Conservation (phyloP, 2,329 filamentous ascomycete species). For the Aureobasidium musti region DNA sequence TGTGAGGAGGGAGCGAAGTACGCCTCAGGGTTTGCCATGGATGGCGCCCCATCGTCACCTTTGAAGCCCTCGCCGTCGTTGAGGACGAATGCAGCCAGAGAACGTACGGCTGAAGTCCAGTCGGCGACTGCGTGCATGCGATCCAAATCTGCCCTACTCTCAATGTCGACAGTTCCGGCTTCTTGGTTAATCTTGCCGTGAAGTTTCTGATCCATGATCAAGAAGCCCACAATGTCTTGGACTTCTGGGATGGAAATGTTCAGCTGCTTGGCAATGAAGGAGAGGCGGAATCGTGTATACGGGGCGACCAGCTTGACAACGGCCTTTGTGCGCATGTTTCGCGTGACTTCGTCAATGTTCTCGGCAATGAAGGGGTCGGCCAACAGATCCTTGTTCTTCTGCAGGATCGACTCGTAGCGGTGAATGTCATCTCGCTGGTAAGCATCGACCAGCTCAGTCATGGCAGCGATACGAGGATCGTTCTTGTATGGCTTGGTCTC, state of each 20-base stretch:
- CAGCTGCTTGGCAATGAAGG: slow-evolving; percentile 84
- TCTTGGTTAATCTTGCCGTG: slow-evolving; percentile 88
- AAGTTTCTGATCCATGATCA: slow-evolving; percentile 89
- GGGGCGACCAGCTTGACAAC: slow-evolving; percentile 90
- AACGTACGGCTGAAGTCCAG: slow-evolving; percentile 69
- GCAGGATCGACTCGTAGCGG: slow-evolving; percentile 82
- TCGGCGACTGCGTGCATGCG: slow-evolving; percentile 71
- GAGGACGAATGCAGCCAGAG: slow-evolving; percentile 71
- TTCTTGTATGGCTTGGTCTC: slow-evolving; percentile 98
- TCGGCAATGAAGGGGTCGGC: slow-evolving; percentile 95
- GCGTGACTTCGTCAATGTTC: slow-evolving; percentile 98
- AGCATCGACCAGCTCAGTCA: slow-evolving; percentile 95
- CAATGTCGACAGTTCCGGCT: slow-evolving; percentile 78
- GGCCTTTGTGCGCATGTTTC: slow-evolving; percentile 96
- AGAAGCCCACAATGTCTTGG: slow-evolving; percentile 90
- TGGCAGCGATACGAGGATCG: slow-evolving; percentile 90
- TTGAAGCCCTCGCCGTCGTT: slow-evolving; percentile 74
- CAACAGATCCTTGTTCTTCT: slow-evolving; percentile 84
- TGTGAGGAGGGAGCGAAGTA: slow-evolving; percentile 27
- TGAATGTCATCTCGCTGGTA: slow-evolving; percentile 96
- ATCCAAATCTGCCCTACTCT: slow-evolving; percentile 70
- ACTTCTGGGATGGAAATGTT: slow-evolving; percentile 84
- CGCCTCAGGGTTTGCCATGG: slow-evolving; percentile 27
- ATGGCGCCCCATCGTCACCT: slow-evolving; percentile 45
- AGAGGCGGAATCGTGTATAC: slow-evolving; percentile 86